Evolutionary conservation across 257 asterid species (phyloP), one percentile per base, ranked within the genome.

Genomic region (Solanum pennellii): DNA sequence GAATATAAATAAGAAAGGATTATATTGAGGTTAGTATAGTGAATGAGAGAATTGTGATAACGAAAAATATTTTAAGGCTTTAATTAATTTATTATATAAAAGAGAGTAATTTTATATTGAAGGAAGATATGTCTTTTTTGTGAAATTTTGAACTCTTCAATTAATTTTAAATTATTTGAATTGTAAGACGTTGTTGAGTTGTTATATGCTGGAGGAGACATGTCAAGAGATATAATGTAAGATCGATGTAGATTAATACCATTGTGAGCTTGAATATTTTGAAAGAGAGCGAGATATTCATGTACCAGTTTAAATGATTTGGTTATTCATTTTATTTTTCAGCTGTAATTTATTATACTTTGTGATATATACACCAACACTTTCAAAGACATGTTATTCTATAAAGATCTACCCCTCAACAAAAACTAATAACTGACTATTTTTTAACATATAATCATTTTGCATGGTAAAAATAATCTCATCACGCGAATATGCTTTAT

Each of bases 381-480:
- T 56, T 56, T 56, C 62, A 52, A 52, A 18, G n/a, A 52, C 62
- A 52, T 23, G 3, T 0, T 52, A 52, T 52, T 52, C 20, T 52
- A 52, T 52, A 52, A 52, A 52, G 11, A 52, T 18, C n/a, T 23
- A 18, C 62, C 20, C 18, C n/a, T 18, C n/a, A 52, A 18, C 62
- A 52, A 52, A 16, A 52, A 52, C 11, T 52, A 52, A 52, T 18
- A 52, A 56, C 65, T 4, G 20, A 56, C 5, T 7, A 18, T 56
- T 7, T 56, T 56, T 56, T 16, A 56, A 56, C 5, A 56, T 56
- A 56, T 56, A 56, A 56, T 56, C 5, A 18, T 56, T 56, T 56
- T 56, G 7, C 65, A 18, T 7, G 65, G 0, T 18, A 56, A 2
- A 0, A 0, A 7, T 0, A 56, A 56, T 56, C n/a, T 56, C 8